Percentiles rank a stretch among this genome's conserved stretches.
phyloP scores from a whole-genome alignment of 164 flowering plant genomes.

The Umbilicus rupestris region DNA sequence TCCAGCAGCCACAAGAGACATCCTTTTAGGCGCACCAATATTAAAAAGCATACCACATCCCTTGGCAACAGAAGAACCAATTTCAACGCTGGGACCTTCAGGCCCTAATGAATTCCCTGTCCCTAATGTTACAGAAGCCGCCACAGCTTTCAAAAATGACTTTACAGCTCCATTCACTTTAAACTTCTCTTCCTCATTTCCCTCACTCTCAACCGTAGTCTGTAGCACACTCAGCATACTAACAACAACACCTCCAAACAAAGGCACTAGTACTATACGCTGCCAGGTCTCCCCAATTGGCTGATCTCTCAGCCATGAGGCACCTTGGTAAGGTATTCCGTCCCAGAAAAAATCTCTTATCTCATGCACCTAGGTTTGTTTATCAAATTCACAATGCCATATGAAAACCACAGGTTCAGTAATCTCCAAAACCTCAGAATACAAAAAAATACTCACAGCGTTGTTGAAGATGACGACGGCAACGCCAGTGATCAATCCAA shows the following conservation, averaged over 20 bases:
- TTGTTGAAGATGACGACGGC: constrained; percentile 72
- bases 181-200: constrained; percentile 8
- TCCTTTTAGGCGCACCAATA: constrained; percentile 29
- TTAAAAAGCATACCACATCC: constrained; percentile 44
- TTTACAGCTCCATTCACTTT: constrained; percentile 30
- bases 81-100: constrained; percentile 97
- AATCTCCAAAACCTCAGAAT: neutral
- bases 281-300: constrained; percentile 49
- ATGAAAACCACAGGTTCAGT: neutral
- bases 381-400: neutral
- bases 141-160: constrained; percentile 62
- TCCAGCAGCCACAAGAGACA: constrained; percentile 83
- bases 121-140: constrained; percentile 81
- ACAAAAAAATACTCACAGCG: constrained; percentile 21
- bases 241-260: constrained; percentile 70
- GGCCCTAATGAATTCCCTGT: constrained; percentile 95
- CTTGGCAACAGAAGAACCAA: constrained; percentile 76
- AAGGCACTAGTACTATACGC: constrained; percentile 60
- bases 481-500: constrained; percentile 81
- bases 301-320: constrained; percentile 81
- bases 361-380: constrained; percentile 53
- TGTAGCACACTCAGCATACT: constrained; percentile 40
- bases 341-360: constrained; percentile 81
- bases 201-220: constrained; percentile 19
- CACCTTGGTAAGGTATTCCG: constrained; percentile 76